These are phyloP conservation scores for Saitozyma sp. DNA, from an alignment of 768 basidiomycete species.

Conservation along the genomic window DNA sequence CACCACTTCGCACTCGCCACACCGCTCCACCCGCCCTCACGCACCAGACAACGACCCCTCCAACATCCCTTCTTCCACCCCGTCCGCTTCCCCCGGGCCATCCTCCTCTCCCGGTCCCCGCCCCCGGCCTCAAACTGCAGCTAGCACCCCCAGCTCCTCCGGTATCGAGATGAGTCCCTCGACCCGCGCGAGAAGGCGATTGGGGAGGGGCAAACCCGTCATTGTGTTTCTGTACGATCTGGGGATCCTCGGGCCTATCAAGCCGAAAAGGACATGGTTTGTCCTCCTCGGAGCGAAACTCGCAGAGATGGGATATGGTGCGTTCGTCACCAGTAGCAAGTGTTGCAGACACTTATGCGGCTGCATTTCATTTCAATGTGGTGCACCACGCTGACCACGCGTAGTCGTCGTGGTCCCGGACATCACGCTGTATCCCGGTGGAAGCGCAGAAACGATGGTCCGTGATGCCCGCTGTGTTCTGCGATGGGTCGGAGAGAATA, in stretches of 20 bases:
- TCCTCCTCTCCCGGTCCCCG: too few species aligned
- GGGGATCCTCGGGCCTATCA: constrained; percentile 8
- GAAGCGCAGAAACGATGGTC: constrained; percentile 12
- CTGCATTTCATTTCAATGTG: neutral
- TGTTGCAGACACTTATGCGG: neutral
- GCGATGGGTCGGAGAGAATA: constrained; percentile 19
- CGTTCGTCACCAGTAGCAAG: neutral
- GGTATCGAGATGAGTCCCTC: too few species aligned
- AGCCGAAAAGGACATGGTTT: constrained; percentile 8
- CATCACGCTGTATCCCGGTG: constrained; percentile 17
- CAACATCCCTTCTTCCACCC: too few species aligned
- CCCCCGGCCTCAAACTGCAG: too few species aligned
- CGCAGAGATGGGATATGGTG: constrained; percentile 17
- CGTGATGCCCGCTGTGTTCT: constrained; percentile 23
- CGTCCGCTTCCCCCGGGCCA: too few species aligned
- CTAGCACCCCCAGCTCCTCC: too few species aligned
- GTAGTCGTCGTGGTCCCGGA: constrained; percentile 30
- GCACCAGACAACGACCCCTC: too few species aligned
- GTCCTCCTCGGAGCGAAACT: constrained; percentile 9
- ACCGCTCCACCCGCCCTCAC: too few species aligned
- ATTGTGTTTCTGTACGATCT: constrained; percentile 18
- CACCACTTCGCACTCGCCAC: too few species aligned
- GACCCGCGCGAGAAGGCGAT: too few species aligned
- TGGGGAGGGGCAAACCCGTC: constrained; percentile 4
- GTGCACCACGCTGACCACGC: neutral